These are phyloP conservation scores for Thecaphora thlaspeos DNA, from an alignment of 1,284 basidiomycete genomes.

Conservation along the genomic window DNA sequence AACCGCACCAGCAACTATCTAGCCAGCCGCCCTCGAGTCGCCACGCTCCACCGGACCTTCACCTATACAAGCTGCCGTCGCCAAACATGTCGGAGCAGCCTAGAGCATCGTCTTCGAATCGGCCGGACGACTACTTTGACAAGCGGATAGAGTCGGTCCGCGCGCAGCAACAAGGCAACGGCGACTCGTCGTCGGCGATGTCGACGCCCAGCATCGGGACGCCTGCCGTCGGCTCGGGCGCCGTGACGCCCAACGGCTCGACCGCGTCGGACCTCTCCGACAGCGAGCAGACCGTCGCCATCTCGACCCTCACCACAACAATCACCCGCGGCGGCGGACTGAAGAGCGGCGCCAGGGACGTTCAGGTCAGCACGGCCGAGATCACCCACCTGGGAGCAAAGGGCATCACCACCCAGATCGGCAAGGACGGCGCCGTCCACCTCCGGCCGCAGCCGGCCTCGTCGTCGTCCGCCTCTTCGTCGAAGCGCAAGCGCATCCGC, in stretches of 20 bases:
- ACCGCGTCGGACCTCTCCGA: slow-evolving; percentile 21
- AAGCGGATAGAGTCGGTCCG: background rate
- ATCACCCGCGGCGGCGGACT: slow-evolving; percentile 19
- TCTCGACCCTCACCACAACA: slow-evolving; percentile 36
- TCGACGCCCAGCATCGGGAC: background rate
- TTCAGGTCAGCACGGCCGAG: slow-evolving; percentile 21
- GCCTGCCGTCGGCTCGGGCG: background rate
- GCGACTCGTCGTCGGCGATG: background rate
- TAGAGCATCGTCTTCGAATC: background rate
- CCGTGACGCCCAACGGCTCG: slow-evolving; percentile 3
- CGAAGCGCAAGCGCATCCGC: slow-evolving; percentile 35
- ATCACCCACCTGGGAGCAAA: slow-evolving; percentile 37
- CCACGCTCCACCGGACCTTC: no score
- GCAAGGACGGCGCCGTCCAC: slow-evolving; percentile 37
- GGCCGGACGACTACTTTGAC: background rate
- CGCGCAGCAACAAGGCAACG: no score
- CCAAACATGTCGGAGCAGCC: no score
- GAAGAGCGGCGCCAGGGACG: slow-evolving; percentile 13
- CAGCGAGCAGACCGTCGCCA: slow-evolving; percentile 21
- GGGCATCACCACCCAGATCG: slow-evolving; percentile 31
- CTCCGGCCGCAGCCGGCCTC: slow-evolving; percentile 34
- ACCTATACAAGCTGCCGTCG: no score
- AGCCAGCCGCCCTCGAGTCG: no score
- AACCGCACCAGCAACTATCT: no score
- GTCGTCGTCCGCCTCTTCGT: slow-evolving; percentile 17